Evolutionary conservation across 2,329 filamentous ascomycete species (phyloP), one percentile per base, ranked within the genome.

Genomic region (Alternaria metachromatica): DNA sequence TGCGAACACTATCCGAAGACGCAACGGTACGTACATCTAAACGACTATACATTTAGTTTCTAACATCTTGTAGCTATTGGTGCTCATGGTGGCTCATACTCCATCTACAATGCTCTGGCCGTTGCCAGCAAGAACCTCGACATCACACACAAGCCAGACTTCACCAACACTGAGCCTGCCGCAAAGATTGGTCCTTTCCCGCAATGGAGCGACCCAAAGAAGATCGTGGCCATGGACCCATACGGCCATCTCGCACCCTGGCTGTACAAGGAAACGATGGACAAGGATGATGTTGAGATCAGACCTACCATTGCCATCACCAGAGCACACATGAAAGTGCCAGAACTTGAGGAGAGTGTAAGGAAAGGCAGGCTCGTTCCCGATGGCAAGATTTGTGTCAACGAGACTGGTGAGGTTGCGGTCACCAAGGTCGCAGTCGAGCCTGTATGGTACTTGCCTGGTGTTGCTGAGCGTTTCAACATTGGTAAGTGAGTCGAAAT

Each of bases 351-450:
- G 71, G 91, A 97, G 28, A 96, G 93, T 69, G 94, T 99, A 4
- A 89, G 87, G 61, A 86, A 87, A 51, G 95, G 95, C 5, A 87
- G 93, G 68, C 84, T 98, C 2, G 82, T 86, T 7, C 87, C 88
- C 0, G 96, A 99, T 78, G 95, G 96, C 55, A 96, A 94, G 76
- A 93, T 98, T 48, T 95, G 94, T 75, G 80, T 98, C 57, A 97
- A 97, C 75, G 86, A 89, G n/a, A 82, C 84, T 3, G 96, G 96
- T 59, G 96, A 98, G 78, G 85, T 98, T 41, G 92, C 92, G 30
- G 96, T 98, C 6, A 98, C 96, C 51, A 99, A 99, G 79, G 93
- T 98, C 68, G 96, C 96, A 4, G 96, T 97, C 20, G 96, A 99
- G 80, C 96, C 96, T 23, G 95, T 93, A 68, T 84, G 88, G 82